A percentile compares a stretch with the other conserved stretches of the same genome.
Evolutionary conservation across 768 basidiomycete genomes (phyloP).

Genomic region (Glaciozyma martinii): DNA sequence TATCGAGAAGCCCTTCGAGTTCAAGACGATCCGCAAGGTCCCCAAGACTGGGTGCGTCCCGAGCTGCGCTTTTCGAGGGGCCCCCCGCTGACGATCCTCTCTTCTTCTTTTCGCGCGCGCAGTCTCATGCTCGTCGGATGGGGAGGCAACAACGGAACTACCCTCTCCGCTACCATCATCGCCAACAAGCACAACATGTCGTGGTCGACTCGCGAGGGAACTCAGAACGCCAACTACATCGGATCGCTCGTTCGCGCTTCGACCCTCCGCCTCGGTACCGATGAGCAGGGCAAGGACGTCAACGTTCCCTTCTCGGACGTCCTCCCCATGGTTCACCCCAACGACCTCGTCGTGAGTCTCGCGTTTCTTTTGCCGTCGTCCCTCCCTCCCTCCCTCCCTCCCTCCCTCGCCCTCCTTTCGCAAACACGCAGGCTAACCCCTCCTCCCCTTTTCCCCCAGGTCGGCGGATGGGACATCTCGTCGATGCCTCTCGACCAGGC

Average conservation of each 20-base stretch:
- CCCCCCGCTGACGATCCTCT: not conserved
- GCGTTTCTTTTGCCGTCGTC: conserved; percentile 1
- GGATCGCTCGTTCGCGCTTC: conserved; percentile 93
- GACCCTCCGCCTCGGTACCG: conserved; percentile 80
- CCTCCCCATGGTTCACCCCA: conserved; percentile 95
- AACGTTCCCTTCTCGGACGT: conserved; percentile 86
- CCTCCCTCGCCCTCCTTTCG: not conserved
- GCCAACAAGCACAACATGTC: conserved; percentile 90
- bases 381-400: not conserved
- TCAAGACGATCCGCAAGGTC: conserved; percentile 78
- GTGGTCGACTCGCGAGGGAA: conserved; percentile 87
- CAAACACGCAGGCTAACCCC: not conserved
- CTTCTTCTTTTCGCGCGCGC: conserved; percentile 9
- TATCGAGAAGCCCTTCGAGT: conserved; percentile 71
- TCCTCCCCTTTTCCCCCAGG: not conserved
- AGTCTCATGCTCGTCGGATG: conserved; percentile 95
- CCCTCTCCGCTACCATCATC: conserved; percentile 84
- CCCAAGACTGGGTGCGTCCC: conserved; percentile 72
- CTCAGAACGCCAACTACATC: conserved; percentile 94
- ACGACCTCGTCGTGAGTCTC: conserved; percentile 68
- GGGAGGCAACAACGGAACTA: conserved; percentile 95
- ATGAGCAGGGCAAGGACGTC: conserved; percentile 76
- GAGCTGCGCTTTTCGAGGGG: not conserved
- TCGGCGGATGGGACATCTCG: conserved; percentile 98
- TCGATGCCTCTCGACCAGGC: conserved; percentile 73